Percentiles rank a stretch among this genome's conserved stretches.
phyloP scores from a whole-genome alignment of 108 stramenopile species.

The Aurantiochytrium sp. region DNA sequence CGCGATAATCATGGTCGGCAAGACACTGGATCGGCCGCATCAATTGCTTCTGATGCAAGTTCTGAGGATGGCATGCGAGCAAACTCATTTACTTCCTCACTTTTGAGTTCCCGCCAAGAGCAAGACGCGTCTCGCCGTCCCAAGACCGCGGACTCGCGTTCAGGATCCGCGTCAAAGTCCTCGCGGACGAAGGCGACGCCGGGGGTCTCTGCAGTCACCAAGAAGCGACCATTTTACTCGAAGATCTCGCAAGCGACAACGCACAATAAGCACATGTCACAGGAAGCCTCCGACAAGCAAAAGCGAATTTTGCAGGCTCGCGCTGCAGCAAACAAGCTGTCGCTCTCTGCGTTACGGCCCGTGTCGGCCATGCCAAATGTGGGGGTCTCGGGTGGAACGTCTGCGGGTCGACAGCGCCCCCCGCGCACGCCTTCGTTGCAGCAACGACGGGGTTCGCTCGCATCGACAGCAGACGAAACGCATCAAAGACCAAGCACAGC shows the following conservation, averaged over 20 bases:
- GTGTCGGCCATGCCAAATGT: not conserved
- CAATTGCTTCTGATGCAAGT: too few species aligned
- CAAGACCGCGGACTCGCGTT: too few species aligned
- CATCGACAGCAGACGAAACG: not conserved
- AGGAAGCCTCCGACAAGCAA: not conserved
- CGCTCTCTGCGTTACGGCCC: not conserved
- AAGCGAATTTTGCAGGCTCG: not conserved
- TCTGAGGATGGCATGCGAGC: too few species aligned
- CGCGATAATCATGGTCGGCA: too few species aligned
- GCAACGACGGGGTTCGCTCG: not conserved
- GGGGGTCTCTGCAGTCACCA: not conserved
- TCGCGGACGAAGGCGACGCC: not conserved
- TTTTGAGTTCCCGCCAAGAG: too few species aligned
- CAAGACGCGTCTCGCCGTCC: too few species aligned
- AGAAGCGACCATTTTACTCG: not conserved
- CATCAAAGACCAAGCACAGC: not conserved
- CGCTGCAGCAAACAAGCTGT: not conserved
- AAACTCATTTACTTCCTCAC: too few species aligned
- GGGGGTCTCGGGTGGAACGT: not conserved
- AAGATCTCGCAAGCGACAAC: not conserved
- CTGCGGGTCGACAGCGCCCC: too few species aligned
- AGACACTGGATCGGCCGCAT: too few species aligned
- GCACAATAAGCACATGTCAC: not conserved
- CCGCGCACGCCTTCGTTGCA: not conserved
- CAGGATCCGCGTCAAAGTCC: too few species aligned